Conservation (phyloP, 345 rosid genomes). For the Cardamine resedifolia region DNA sequence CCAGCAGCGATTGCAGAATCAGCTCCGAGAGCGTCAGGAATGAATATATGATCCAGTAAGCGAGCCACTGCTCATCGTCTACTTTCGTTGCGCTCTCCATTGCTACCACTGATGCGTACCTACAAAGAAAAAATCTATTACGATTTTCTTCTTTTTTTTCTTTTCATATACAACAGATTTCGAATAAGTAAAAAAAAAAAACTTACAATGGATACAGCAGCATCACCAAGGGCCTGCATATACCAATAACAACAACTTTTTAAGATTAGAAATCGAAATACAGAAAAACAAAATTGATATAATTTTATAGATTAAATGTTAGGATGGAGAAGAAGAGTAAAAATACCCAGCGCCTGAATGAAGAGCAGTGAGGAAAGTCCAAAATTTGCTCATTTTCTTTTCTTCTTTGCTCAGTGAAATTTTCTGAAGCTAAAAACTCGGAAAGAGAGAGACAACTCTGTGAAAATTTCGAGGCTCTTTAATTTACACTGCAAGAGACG, state of each 20-base stretch:
- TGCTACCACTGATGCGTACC: conserved; percentile 80
- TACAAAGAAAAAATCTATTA: neutral
- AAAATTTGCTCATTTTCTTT: conserved; percentile 33
- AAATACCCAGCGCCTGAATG: conserved; percentile 65
- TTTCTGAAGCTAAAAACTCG: neutral
- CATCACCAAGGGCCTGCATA: conserved; percentile 70
- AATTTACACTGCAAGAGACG: conserved; percentile 1
- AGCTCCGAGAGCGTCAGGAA: conserved; percentile 73
- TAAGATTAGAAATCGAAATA: neutral
- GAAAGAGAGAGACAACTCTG: conserved; percentile 4
- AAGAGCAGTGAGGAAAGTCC: conserved; percentile 57
- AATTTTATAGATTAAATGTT: neutral
- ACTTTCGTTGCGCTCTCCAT: conserved; percentile 65
- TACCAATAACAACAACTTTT: neutral
- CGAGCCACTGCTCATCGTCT: conserved; percentile 93
- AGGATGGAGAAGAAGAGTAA: neutral
- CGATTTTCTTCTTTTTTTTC: neutral
- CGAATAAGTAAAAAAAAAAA: neutral
- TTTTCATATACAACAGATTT: neutral
- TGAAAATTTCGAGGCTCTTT: conserved; percentile 15
- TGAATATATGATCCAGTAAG: conserved; percentile 87
- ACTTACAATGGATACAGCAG: conserved; percentile 79
- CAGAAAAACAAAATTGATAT: neutral
- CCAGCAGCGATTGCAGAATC: conserved; percentile 58
- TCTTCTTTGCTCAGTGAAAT: neutral